Evolutionary conservation across 306 rosid genomes (phyloP).

Genomic region (Cucurbita moschata): DNA sequence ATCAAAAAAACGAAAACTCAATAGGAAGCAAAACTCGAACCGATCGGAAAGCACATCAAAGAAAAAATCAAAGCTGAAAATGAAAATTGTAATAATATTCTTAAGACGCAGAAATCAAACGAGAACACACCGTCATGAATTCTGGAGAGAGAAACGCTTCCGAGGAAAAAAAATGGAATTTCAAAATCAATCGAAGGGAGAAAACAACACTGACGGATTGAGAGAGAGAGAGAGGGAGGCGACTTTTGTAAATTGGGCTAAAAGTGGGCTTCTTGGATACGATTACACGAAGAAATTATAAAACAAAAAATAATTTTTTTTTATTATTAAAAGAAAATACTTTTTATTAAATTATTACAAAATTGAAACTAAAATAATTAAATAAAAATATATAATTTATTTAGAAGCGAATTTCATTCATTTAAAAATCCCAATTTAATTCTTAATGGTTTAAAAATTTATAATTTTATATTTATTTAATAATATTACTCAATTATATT

Average conservation of each 20-base stretch:
- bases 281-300: neutral
- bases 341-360: too few species aligned
- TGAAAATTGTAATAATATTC: neutral
- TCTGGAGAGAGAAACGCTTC: neutral
- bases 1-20: neutral
- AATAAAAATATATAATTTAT: too few species aligned
- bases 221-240: neutral
- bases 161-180: neutral
- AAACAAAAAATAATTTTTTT: neutral
- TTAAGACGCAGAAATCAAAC: neutral
- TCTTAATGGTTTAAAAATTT: too few species aligned
- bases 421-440: too few species aligned
- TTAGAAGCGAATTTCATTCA: too few species aligned
- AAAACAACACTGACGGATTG: neutral
- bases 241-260: conserved; percentile 6
- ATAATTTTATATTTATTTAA: too few species aligned
- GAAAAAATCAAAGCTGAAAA: neutral
- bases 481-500: too few species aligned
- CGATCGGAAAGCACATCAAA: neutral
- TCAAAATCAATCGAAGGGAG: neutral
- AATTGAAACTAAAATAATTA: too few species aligned
- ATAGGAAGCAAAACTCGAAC: neutral
- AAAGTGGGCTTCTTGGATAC: neutral
- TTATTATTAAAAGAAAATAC: too few species aligned
- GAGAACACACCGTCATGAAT: neutral